Evolutionary conservation across 768 basidiomycete species (phyloP).

Genomic region (Suillus cothurnatus): DNA sequence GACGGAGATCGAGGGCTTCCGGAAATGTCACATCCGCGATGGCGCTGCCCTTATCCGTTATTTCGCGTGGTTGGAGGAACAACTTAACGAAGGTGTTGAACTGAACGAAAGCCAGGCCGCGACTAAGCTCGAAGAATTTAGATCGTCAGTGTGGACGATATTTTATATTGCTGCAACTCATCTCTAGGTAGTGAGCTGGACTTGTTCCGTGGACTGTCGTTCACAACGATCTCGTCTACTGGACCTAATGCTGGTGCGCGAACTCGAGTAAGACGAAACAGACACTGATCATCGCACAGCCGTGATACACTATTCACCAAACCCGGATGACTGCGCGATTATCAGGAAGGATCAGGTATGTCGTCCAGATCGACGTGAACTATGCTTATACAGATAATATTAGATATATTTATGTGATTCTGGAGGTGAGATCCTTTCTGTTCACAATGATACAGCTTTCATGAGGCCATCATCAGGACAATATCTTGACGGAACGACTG

Average conservation of each 20-base stretch:
- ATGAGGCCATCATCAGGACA: slow-evolving; percentile 50
- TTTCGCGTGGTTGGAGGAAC: slow-evolving; percentile 94
- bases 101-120: slow-evolving; percentile 83
- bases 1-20: slow-evolving; percentile 87
- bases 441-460: neutral
- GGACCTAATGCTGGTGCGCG: slow-evolving; percentile 86
- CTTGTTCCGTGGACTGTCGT: slow-evolving; percentile 85
- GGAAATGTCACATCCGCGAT: slow-evolving; percentile 86
- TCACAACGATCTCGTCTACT: slow-evolving; percentile 89
- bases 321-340: slow-evolving; percentile 68
- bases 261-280: neutral
- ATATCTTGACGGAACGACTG: slow-evolving; percentile 93
- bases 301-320: slow-evolving; percentile 92
- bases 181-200: slow-evolving; percentile 60
- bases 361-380: neutral
- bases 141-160: slow-evolving; percentile 60
- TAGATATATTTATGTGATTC: slow-evolving; percentile 84
- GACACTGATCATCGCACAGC: slow-evolving; percentile 43
- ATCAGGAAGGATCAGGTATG: slow-evolving; percentile 75
- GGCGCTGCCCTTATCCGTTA: slow-evolving; percentile 86
- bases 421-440: slow-evolving; percentile 54
- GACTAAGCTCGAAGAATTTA: slow-evolving; percentile 72
- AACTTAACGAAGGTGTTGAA: slow-evolving; percentile 59
- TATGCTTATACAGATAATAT: slow-evolving; percentile 36
- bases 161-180: neutral